Conservation (phyloP, 1,284 basidiomycete genomes). For the Sphaerobolus stellatus region DNA sequence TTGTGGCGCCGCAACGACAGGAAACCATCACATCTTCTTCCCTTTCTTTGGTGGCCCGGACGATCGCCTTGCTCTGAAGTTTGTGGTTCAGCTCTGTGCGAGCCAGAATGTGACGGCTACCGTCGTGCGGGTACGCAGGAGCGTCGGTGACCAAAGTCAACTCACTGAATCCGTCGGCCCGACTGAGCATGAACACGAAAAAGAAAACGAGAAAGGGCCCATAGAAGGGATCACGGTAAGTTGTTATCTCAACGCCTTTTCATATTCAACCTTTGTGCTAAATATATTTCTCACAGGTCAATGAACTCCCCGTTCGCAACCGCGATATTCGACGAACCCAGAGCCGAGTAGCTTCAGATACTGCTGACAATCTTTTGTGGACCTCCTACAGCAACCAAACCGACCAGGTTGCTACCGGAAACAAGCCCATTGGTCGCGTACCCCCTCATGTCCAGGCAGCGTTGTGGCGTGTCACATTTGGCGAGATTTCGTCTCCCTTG, state of each 20-base stretch:
- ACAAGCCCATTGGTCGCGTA: no score
- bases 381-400: constrained; percentile 52
- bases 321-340: constrained; percentile 64
- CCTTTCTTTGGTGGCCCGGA: constrained; percentile 94
- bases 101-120: constrained; percentile 67
- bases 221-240: no score
- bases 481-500: constrained; percentile 39
- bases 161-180: background rate
- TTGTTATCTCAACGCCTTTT: background rate
- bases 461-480: constrained; percentile 58
- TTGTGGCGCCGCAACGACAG: constrained; percentile 24
- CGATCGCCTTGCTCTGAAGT: constrained; percentile 78
- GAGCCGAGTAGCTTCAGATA: constrained; percentile 65
- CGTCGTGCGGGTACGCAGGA: constrained; percentile 58
- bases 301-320: constrained; percentile 59
- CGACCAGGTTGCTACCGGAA: no score
- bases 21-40: constrained; percentile 69
- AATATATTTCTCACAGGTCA: constrained; percentile 10
- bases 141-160: constrained; percentile 21
- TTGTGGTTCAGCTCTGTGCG: constrained; percentile 77
- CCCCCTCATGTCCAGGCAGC: constrained; percentile 38
- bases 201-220: no score
- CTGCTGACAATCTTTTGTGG: constrained; percentile 74
- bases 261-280: background rate
- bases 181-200: no score